phyloP scores from a whole-genome alignment of 352 stramenopile species.

The Hyaloperonospora brassicae region DNA sequence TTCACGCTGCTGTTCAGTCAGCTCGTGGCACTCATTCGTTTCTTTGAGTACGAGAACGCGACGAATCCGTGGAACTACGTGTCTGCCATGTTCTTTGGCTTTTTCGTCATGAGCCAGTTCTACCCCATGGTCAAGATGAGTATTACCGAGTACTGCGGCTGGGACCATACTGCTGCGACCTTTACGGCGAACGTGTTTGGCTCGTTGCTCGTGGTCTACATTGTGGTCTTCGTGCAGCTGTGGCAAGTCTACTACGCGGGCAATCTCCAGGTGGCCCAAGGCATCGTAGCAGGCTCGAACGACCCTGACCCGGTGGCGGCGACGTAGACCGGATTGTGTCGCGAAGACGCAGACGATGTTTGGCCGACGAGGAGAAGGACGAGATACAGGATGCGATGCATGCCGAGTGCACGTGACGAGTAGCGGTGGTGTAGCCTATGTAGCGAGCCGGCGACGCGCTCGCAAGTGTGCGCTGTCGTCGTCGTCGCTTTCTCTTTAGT shows the following conservation, averaged over 20 bases:
- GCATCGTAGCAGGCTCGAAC: slow-evolving; percentile 10
- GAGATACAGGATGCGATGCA: slow-evolving; percentile 4
- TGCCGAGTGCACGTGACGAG: slow-evolving; percentile 16
- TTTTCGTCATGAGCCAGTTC: slow-evolving; percentile 81
- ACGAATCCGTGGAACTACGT: slow-evolving; percentile 87
- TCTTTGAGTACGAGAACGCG: slow-evolving; percentile 86
- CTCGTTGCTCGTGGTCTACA: slow-evolving; percentile 71
- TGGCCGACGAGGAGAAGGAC: not conserved
- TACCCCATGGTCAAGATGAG: slow-evolving; percentile 90
- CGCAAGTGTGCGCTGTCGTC: slow-evolving; percentile 7
- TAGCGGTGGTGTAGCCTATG: slow-evolving; percentile 33
- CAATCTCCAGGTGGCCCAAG: slow-evolving; percentile 63
- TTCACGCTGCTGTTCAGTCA: slow-evolving; percentile 75
- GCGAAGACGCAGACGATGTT: slow-evolving; percentile 13
- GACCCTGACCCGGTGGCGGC: slow-evolving; percentile 19
- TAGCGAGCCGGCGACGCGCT: slow-evolving; percentile 25
- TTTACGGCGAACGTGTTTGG: slow-evolving; percentile 82
- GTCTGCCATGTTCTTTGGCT: slow-evolving; percentile 82
- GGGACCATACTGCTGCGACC: slow-evolving; percentile 77
- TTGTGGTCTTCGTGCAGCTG: slow-evolving; percentile 84
- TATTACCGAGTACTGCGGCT: slow-evolving; percentile 85
- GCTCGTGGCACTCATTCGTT: slow-evolving; percentile 70
- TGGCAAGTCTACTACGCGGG: slow-evolving; percentile 79
- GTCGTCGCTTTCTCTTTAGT: slow-evolving; percentile 16
- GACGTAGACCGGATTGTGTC: slow-evolving; percentile 16